phyloP scores from a whole-genome alignment of 495 filamentous ascomycete species.

The Hyaloscypha hepaticicola region DNA sequence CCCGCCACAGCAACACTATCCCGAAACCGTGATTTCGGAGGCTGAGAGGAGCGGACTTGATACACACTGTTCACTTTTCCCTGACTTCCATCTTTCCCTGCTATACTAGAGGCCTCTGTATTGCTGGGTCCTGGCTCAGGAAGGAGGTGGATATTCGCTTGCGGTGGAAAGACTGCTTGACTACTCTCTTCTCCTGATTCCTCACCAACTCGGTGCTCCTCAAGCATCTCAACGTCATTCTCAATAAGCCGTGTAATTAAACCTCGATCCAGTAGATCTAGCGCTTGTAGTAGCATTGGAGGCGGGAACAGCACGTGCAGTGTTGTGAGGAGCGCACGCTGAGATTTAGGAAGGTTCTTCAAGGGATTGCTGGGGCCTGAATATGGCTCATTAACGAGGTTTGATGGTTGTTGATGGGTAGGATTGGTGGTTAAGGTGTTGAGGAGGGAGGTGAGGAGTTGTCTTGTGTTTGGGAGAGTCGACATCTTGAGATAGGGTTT shows the following conservation, averaged over 20 bases:
- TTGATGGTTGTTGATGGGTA: slow-evolving; percentile 14
- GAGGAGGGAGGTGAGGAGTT: slow-evolving; percentile 47
- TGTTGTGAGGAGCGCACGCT: slow-evolving; percentile 52
- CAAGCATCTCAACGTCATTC: slow-evolving; percentile 37
- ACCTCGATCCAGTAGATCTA: slow-evolving; percentile 77
- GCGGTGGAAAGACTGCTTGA: slow-evolving; percentile 9
- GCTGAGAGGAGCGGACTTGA: slow-evolving; percentile 42
- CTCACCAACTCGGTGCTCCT: not conserved
- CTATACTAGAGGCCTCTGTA: not conserved
- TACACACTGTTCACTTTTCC: slow-evolving; percentile 36
- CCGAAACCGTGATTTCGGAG: slow-evolving; percentile 22
- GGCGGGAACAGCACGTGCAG: slow-evolving; percentile 65
- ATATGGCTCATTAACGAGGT: not conserved
- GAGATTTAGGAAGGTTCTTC: slow-evolving; percentile 35
- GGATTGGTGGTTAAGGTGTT: slow-evolving; percentile 42
- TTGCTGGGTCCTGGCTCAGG: slow-evolving; percentile 6
- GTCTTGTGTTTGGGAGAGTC: slow-evolving; percentile 39
- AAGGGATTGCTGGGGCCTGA: slow-evolving; percentile 39
- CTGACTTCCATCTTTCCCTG: not conserved
- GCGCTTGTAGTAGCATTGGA: slow-evolving; percentile 61
- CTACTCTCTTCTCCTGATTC: not conserved
- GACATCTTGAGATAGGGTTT: not conserved
- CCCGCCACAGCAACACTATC: not conserved
- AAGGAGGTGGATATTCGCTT: slow-evolving; percentile 20
- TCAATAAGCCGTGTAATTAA: slow-evolving; percentile 49